phyloP scores from a whole-genome alignment of 2,329 filamentous ascomycete genomes.

The Triangularia verruculosa region DNA sequence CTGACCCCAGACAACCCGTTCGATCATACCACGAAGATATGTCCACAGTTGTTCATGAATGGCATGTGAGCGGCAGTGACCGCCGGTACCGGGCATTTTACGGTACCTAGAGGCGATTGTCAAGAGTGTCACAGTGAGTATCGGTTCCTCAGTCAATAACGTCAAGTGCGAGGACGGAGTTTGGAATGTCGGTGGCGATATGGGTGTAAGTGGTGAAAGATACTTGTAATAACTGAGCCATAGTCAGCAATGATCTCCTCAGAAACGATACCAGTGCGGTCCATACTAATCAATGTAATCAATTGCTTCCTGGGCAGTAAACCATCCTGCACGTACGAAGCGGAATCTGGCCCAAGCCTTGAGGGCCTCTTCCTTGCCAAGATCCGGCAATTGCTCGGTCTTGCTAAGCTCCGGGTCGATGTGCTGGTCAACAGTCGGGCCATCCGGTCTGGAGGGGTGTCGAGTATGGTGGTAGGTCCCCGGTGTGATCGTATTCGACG shows the following conservation, averaged over 20 bases:
- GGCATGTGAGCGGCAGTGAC: conserved; percentile 78
- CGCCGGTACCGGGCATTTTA: conserved; percentile 73
- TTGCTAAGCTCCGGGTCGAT: conserved; percentile 48
- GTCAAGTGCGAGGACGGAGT: conserved; percentile 75
- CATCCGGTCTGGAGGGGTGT: conserved; percentile 25
- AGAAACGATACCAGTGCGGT: not conserved
- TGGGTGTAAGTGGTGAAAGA: conserved; percentile 86
- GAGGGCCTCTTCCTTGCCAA: conserved; percentile 66
- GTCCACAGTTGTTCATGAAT: conserved; percentile 96
- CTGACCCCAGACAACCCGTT: conserved; percentile 91
- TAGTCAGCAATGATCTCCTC: conserved; percentile 2
- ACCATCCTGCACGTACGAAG: conserved; percentile 96
- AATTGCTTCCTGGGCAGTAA: conserved; percentile 89
- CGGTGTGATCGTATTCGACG: conserved; percentile 17
- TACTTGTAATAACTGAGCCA: conserved; percentile 78
- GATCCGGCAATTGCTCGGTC: conserved; percentile 45
- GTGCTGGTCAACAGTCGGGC: conserved; percentile 33
- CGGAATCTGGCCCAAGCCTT: conserved; percentile 88
- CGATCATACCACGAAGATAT: conserved; percentile 91
- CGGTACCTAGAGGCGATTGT: conserved; percentile 89
- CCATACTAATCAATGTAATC: conserved; percentile 87
- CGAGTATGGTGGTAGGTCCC: conserved; percentile 22
- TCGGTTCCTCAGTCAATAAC: conserved; percentile 85
- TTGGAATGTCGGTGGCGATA: conserved; percentile 86
- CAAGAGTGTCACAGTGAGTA: conserved; percentile 85